Evolutionary conservation across 257 asterid genomes (phyloP).

Genomic region (Capsicum chinense): DNA sequence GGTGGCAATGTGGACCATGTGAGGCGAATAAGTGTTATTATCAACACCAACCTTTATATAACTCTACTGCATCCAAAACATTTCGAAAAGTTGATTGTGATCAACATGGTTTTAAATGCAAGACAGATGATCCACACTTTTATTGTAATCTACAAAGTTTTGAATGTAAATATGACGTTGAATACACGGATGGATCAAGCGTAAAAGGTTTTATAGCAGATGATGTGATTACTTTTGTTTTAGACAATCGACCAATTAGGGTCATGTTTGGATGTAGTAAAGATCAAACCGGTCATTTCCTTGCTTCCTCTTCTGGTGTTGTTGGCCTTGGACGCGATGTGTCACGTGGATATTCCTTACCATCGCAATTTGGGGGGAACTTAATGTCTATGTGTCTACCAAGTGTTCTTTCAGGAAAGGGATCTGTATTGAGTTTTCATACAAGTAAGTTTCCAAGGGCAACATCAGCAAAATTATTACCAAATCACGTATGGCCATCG

Average conservation of each 20-base stretch:
- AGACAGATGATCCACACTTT: neutral
- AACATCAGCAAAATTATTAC: neutral
- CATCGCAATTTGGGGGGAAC: neutral
- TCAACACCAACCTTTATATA: constrained; percentile 4
- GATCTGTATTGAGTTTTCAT: neutral
- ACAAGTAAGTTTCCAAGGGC: neutral
- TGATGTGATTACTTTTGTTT: neutral
- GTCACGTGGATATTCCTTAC: neutral
- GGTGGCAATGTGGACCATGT: constrained; percentile 27
- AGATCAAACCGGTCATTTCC: neutral
- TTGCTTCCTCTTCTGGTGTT: neutral
- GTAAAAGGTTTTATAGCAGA: constrained; percentile 7
- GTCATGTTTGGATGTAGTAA: neutral
- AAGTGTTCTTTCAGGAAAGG: neutral
- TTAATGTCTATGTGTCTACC: constrained; percentile 9
- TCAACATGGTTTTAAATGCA: neutral
- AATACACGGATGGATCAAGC: neutral
- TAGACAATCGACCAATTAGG: neutral
- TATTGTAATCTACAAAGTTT: neutral
- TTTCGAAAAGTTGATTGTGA: neutral
- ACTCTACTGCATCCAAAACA: neutral
- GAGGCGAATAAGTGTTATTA: neutral
- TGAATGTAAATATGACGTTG: neutral
- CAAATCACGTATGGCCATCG: neutral
- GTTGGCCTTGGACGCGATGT: neutral